Base-by-base conservation (phyloP, 495 filamentous ascomycete genomes). In the Evernia prunastri region DNA sequence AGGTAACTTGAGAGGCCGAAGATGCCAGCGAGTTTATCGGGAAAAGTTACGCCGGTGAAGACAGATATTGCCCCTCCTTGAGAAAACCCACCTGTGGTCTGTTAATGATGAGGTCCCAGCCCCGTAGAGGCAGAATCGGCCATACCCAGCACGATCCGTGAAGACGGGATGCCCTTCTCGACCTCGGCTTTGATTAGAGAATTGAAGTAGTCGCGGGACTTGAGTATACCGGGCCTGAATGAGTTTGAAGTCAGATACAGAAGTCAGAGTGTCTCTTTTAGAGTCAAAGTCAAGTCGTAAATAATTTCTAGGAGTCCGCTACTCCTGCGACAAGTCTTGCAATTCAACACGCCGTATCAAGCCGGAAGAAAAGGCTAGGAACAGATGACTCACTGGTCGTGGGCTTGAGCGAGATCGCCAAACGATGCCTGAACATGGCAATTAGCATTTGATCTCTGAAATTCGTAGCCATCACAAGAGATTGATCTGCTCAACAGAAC, bases 1-100 rank as follows among this genome's bases (percentile, higher is more conserved):
- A 97, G 75, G 70, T 96, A 98, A 65, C 83, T 87, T 13, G 89
- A 93, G 54, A 98, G 79, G 13, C 86, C 91, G 67, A 96, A 87
- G 59, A 98, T 88, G 65, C 93, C 93, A 15, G 86, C 94, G 13
- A 98, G 80, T 75, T 90, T 91, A 63, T 84, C 78, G 63, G 83
- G 81, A 64, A 76, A 81, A 1, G 90, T 96, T 51, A 96, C 69
- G 8, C 90, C 92, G 0, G 85, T 77, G 69, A 86, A 80, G 33
- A 88, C 65, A 31, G 81, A 77, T 68, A 87, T 83, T 7, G 83
- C 82, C 49, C 85, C 84, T 42, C 84, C 82, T 68, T 86, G 84
- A 23, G 82, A 85, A 74, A 87, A 85, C 3, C 83, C 84, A n/a
- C 76, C 60, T 70, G 13, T 31, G 20, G 61, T 51, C 15, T 51